A percentile compares a stretch with the other conserved stretches of the same genome.
phyloP scores from a whole-genome alignment of 1,284 basidiomycete species.

The Pterula multifida region DNA sequence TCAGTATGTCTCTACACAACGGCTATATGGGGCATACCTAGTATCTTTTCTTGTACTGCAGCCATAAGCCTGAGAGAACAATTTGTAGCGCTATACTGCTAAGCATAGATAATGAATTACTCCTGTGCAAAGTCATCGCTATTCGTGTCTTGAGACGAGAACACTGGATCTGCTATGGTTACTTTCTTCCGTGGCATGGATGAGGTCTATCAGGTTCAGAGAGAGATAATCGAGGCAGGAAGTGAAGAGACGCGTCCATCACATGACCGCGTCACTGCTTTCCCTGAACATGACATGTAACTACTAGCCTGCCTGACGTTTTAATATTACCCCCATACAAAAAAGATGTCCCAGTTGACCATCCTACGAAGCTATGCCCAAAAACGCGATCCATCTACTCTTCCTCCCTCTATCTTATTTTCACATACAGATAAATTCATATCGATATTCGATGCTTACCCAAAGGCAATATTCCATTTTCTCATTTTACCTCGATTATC shows the following conservation, averaged over 20 bases:
- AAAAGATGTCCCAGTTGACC: conserved; percentile 32
- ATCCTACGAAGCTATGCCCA: conserved; percentile 55
- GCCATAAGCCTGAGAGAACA: background rate
- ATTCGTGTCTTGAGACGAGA: background rate
- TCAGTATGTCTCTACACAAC: background rate
- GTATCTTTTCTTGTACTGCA: background rate
- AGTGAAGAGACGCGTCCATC: too few relatives aligned
- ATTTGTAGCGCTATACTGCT: background rate
- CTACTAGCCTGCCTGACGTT: too few relatives aligned
- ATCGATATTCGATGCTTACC: conserved; percentile 77
- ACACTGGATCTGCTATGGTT: background rate
- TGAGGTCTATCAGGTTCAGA: too few relatives aligned
- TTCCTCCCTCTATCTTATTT: conserved; percentile 55
- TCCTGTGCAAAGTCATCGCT: background rate
- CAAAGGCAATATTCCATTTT: conserved; percentile 81
- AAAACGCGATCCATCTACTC: conserved; percentile 30
- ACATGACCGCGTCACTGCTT: too few relatives aligned
- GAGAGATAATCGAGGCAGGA: too few relatives aligned
- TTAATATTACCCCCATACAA: too few relatives aligned
- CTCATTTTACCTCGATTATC: conserved; percentile 55
- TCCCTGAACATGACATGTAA: too few relatives aligned
- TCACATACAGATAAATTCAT: conserved; percentile 47
- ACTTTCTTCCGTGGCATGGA: background rate
- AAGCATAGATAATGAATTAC: background rate
- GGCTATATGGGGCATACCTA: background rate